phyloP scores from a whole-genome alignment of 176 grass and related monocot species.

The Hordeum vulgare region MorexV3_pseudomolecules_assembly NC_058521.1:519950468-519950967 shows the following conservation, averaged over 20 bases:
- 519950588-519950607: background rate
- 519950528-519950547: too few species aligned
- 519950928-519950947: background rate
- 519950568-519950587: background rate
- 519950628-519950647: too few species aligned
- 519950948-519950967: conserved; percentile 6
- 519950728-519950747: background rate
- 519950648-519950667: background rate
- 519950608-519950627: background rate
- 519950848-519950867: conserved; percentile 31
- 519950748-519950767: background rate
- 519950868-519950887: background rate
- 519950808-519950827: background rate
- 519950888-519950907: too few species aligned
- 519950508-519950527: too few species aligned
- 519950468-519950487: background rate
- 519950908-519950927: background rate
- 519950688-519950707: background rate
- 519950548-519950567: too few species aligned
- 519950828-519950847: background rate
- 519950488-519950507: background rate
- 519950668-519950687: background rate
- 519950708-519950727: background rate
- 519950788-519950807: background rate
- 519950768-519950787: background rate